phyloP scores from a whole-genome alignment of 2,329 filamentous ascomycete genomes.

The Fusarium globosum region DNA sequence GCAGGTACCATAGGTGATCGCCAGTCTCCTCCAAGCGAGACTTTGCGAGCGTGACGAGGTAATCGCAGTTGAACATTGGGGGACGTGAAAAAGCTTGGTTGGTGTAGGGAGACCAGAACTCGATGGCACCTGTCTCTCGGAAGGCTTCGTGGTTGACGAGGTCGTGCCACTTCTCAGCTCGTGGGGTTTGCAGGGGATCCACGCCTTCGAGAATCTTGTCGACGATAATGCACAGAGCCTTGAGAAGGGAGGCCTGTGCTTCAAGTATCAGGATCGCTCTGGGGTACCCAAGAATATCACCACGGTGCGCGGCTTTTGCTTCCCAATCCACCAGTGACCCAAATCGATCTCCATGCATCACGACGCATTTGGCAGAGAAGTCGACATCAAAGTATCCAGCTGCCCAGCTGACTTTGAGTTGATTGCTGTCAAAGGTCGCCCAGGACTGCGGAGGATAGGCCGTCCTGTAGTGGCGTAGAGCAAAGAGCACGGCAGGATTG shows the following conservation, averaged over 20 bases:
- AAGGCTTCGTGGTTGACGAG: not conserved
- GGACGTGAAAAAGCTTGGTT: not conserved
- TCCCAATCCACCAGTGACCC: not conserved
- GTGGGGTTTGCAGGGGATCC: rapidly evolving
- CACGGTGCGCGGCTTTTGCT: rapidly evolving
- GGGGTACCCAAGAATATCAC: not conserved
- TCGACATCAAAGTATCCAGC: rapidly evolving
- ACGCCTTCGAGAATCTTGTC: not conserved
- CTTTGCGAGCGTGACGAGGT: rapidly evolving
- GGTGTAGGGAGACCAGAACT: not conserved
- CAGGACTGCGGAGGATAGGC: not conserved
- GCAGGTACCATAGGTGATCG: not conserved
- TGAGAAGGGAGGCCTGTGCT: rapidly evolving
- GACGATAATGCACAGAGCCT: rapidly evolving
- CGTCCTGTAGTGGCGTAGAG: rapidly evolving
- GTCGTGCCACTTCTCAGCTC: not conserved
- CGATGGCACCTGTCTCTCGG: rapidly evolving
- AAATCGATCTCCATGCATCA: rapidly evolving
- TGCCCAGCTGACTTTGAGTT: rapidly evolving
- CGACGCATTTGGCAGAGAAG: not conserved
- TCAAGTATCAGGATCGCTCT: rapidly evolving
- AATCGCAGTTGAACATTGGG: rapidly evolving
- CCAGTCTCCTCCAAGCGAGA: rapidly evolving
- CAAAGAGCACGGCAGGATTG: rapidly evolving
- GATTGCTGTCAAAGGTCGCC: rapidly evolving